phyloP scores from a whole-genome alignment of 441 rosid genomes.

The Populus hybrid region DNA sequence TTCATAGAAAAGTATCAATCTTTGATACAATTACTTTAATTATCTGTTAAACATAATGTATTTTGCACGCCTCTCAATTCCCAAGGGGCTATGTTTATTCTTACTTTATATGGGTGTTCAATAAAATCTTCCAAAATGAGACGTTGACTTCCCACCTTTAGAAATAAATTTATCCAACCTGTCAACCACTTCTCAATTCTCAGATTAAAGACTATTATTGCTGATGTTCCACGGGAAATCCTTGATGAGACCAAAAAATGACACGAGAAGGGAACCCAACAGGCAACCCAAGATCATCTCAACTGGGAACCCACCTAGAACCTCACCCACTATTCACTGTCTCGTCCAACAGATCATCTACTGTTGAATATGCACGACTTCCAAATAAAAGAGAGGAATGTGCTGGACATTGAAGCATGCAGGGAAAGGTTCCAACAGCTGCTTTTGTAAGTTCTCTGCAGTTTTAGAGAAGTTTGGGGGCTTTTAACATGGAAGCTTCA shows the following conservation, averaged over 20 bases:
- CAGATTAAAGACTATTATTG: background rate
- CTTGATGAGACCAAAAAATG: background rate
- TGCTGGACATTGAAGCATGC: background rate
- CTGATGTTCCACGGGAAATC: background rate
- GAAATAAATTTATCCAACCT: background rate
- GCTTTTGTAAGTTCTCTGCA: background rate
- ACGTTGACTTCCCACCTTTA: background rate
- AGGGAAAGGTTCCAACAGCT: background rate
- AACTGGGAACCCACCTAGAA: background rate
- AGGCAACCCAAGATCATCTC: background rate
- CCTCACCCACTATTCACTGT: background rate
- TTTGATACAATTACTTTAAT: conserved; percentile 1
- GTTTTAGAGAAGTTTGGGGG: background rate
- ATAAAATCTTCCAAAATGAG: background rate
- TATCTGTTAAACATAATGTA: background rate
- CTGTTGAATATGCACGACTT: background rate
- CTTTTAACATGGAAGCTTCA: background rate
- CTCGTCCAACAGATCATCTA: background rate
- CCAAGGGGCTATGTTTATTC: background rate
- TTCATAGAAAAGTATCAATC: background rate
- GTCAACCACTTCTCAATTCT: background rate
- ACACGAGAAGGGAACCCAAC: background rate
- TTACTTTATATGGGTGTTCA: background rate
- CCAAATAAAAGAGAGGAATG: background rate
- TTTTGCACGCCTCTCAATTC: background rate